A percentile compares a stretch with the other conserved stretches of the same genome.
These are phyloP conservation scores for Colletotrichum chlorophyti DNA, from an alignment of 2,329 filamentous ascomycete genomes.

Conservation along the genomic window DNA sequence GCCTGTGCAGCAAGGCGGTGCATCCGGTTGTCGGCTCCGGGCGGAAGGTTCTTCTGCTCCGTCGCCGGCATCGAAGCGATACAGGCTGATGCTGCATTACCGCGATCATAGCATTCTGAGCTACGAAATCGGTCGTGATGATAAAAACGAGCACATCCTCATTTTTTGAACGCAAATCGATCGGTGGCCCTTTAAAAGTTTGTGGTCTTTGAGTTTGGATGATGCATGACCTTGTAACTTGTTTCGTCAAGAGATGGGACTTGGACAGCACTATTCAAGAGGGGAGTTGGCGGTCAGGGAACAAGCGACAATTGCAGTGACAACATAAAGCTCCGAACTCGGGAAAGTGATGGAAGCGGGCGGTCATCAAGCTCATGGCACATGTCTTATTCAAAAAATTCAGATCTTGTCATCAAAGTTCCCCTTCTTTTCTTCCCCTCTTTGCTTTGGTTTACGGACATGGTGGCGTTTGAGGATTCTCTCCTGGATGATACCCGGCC, in stretches of 20 bases:
- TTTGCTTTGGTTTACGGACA: too few relatives aligned
- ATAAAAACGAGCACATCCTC: constrained; percentile 34
- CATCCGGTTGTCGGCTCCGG: constrained; percentile 25
- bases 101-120: constrained; percentile 72
- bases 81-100: constrained; percentile 76
- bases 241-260: not conserved
- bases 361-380: too few relatives aligned
- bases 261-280: too few relatives aligned
- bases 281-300: too few relatives aligned
- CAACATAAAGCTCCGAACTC: too few relatives aligned
- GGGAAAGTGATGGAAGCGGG: too few relatives aligned
- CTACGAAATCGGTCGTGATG: constrained; percentile 67
- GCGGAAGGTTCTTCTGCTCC: constrained; percentile 31
- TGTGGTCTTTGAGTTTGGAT: not conserved
- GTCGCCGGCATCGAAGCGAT: constrained; percentile 52
- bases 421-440: too few relatives aligned
- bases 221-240: not conserved
- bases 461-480: not conserved
- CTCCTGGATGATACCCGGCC: constrained; percentile 26
- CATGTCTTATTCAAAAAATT: too few relatives aligned
- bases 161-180: constrained; percentile 4
- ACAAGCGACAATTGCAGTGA: too few relatives aligned
- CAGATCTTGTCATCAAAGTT: too few relatives aligned
- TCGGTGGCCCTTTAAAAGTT: too few relatives aligned
- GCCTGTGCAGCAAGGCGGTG: constrained; percentile 60